These are phyloP conservation scores for Trametes cinnabarina DNA, from an alignment of 768 basidiomycete genomes.

Conservation along the genomic window DNA sequence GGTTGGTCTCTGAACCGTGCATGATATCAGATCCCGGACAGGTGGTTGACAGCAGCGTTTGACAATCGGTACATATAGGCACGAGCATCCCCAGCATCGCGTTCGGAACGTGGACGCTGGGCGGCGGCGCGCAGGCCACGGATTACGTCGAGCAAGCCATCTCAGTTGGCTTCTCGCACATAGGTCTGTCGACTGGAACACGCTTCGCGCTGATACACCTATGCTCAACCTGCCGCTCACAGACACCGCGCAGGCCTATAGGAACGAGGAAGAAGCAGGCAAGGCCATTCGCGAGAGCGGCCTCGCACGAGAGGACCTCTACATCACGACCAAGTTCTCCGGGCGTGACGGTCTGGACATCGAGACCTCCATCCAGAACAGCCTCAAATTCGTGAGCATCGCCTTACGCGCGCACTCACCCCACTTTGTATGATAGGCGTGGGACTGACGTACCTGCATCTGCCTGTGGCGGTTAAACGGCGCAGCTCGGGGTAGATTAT, in stretches of 20 bases:
- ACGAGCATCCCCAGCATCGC: conserved; percentile 49
- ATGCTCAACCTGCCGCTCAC: not conserved
- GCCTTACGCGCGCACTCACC: not conserved
- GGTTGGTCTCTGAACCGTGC: conserved; percentile 34
- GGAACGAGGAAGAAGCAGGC: conserved; percentile 61
- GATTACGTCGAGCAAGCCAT: conserved; percentile 63
- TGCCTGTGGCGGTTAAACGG: no score
- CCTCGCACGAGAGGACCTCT: conserved; percentile 52
- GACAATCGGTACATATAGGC: conserved; percentile 34
- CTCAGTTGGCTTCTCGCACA: conserved; percentile 57
- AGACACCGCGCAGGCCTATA: conserved; percentile 63
- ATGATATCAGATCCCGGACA: no score
- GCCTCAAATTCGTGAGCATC: conserved; percentile 51
- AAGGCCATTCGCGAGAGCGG: conserved; percentile 50
- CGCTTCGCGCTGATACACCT: no score
- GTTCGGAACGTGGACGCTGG: conserved; percentile 67
- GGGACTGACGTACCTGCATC: not conserved
- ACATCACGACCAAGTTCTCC: conserved; percentile 67
- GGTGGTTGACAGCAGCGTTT: no score
- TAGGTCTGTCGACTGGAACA: conserved; percentile 43
- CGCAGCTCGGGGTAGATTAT: conserved; percentile 59
- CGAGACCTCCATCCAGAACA: conserved; percentile 53
- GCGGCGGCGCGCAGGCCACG: conserved; percentile 50
- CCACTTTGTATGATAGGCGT: not conserved
- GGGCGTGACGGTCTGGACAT: conserved; percentile 50